Base-by-base conservation (phyloP, 495 filamentous ascomycete genomes). In the Penicillium subrubescens region DNA sequence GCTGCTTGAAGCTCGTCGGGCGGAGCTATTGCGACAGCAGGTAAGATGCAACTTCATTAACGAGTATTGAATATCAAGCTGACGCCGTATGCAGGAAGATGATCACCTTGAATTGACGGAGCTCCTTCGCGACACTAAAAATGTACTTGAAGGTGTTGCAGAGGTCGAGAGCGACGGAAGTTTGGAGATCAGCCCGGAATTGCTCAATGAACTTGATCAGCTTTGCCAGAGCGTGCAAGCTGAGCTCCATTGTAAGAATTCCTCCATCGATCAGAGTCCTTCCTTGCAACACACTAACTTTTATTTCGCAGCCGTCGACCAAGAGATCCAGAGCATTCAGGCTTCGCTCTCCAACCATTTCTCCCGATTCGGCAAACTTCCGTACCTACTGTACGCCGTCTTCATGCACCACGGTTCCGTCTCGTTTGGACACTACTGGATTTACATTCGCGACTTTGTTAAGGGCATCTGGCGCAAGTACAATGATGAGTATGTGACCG, bases 401-500 rank as follows among this genome's bases (percentile, higher is more conserved):
- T 94, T 98, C 74, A 92, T 97, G 56, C 96, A 99, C 71, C 86
- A 89, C 5, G 96, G 86, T 8, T 83, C 80, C 43, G 86, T 83
- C 2, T 79, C 75, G 19, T 90, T 89, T 55, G 95, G 95, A 1
- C 95, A 99, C 75, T 99, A 97, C 79, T 99, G 92, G 87, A 93
- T 97, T 62, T 97, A 93, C 83, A 96, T 99, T 68, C 89, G 87
- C 71, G 95, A 98, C 75, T 96, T 96, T 73, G 81, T 87, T 59
- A 82, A 84, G 39, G 81, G 89, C 19, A 77, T 94, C 51, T 99
- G 95, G 93, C 89, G 92, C 55, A 92, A 91, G 70, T 99, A 97
- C 82, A 98, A 99, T 73, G 95, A 99, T 71, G 88, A 88, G 29
- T 81, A 82, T 23, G 93, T 99, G 31, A 88, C 87, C 0, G 86